These are phyloP conservation scores for Perkinsus olseni DNA, from an alignment of 169 alveolate genomes.

Conservation along the genomic window DNA sequence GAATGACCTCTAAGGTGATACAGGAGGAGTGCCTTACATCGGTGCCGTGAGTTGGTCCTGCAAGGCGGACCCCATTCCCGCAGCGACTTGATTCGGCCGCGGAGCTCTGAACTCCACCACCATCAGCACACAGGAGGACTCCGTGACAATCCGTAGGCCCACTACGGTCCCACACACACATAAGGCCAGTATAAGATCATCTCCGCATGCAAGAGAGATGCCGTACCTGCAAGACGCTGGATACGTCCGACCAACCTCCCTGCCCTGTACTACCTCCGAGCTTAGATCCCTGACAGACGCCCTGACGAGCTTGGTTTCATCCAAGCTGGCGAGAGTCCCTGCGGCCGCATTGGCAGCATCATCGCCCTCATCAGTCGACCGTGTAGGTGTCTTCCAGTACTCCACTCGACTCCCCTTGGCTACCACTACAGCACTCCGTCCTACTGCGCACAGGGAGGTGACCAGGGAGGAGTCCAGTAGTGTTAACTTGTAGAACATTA, in stretches of 20 bases:
- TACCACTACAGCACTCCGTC: neutral
- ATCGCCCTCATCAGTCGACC: neutral
- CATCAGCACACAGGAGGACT: neutral
- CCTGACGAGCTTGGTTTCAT: neutral
- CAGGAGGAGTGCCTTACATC: neutral
- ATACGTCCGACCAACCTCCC: neutral
- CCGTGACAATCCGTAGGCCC: neutral
- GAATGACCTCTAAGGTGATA: no score
- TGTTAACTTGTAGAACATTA: neutral
- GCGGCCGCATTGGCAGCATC: neutral
- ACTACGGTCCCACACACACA: neutral
- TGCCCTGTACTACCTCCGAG: neutral
- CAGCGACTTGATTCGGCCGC: neutral
- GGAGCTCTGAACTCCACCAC: neutral
- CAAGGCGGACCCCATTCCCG: neutral
- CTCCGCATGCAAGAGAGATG: neutral
- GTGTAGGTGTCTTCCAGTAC: neutral
- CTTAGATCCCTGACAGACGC: neutral
- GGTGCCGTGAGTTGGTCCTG: neutral
- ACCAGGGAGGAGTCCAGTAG: neutral
- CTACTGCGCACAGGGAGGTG: neutral
- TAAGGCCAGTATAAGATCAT: neutral
- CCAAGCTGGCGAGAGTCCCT: neutral
- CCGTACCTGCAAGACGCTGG: neutral
- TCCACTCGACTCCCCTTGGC: neutral